Evolutionary conservation across 2,329 filamentous ascomycete genomes (phyloP).

Genomic region (Nigrograna mackinnonii): DNA sequence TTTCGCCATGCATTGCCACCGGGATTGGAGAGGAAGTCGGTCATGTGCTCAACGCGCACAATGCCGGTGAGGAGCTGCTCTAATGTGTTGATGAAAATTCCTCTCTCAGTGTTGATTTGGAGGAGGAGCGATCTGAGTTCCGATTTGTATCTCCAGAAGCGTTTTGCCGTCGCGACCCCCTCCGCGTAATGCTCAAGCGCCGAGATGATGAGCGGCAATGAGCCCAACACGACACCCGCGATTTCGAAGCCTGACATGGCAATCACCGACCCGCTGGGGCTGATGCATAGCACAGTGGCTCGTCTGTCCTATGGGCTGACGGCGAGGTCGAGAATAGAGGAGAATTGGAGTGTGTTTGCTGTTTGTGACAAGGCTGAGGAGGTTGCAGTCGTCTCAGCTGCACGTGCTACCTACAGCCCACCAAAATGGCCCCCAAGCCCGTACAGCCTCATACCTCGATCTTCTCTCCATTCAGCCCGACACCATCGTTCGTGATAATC

Average conservation of each 20-base stretch:
- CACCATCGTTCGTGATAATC: too few species aligned
- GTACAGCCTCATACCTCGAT: too few species aligned
- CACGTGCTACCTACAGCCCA: too few species aligned
- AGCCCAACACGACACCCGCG: slow-evolving; percentile 29
- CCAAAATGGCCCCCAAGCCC: too few species aligned
- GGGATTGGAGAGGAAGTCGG: slow-evolving; percentile 14
- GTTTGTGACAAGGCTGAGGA: background rate
- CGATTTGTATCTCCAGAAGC: slow-evolving; percentile 19
- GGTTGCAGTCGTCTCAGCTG: too few species aligned
- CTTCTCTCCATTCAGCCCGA: too few species aligned
- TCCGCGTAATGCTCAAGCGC: slow-evolving; percentile 32
- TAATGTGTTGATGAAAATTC: slow-evolving; percentile 31
- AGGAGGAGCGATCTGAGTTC: slow-evolving; percentile 21
- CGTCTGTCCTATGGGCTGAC: background rate
- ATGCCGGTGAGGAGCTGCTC: slow-evolving; percentile 23
- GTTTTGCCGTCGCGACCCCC: slow-evolving; percentile 25
- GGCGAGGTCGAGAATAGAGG: background rate
- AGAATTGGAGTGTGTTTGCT: background rate
- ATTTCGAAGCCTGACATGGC: slow-evolving; percentile 34
- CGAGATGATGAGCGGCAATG: slow-evolving; percentile 31
- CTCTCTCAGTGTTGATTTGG: slow-evolving; percentile 22
- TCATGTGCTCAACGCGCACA: slow-evolving; percentile 19
- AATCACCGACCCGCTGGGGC: too few species aligned
- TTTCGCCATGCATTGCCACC: slow-evolving; percentile 17
- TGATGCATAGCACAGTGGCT: too few species aligned